Evolutionary conservation across 192 early-diverging fungal genomes (phyloP).

Genomic region (Umbelopsis isabellina): DNA sequence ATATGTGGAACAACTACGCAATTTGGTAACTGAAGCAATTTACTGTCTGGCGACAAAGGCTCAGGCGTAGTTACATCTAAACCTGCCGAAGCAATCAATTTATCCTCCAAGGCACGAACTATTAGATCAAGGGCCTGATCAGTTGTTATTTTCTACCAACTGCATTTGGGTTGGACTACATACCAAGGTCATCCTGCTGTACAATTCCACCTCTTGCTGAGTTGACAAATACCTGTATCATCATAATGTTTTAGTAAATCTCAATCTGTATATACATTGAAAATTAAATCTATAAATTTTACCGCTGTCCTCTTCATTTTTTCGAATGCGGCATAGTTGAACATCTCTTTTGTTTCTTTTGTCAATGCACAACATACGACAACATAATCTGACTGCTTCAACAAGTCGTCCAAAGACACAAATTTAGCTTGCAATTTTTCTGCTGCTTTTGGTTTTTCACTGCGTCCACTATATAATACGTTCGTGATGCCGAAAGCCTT

Average conservation of each 20-base stretch:
- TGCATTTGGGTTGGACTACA: background rate
- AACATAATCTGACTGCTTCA: constrained; percentile 71
- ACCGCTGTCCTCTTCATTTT: constrained; percentile 69
- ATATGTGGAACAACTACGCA: constrained; percentile 86
- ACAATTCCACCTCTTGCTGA: constrained; percentile 80
- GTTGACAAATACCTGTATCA: constrained; percentile 73
- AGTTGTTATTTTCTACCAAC: background rate
- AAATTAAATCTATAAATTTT: constrained; percentile 19
- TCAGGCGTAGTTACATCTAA: constrained; percentile 89
- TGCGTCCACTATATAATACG: constrained; percentile 66
- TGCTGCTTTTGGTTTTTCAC: constrained; percentile 52
- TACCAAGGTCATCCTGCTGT: constrained; percentile 64
- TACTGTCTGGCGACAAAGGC: constrained; percentile 68
- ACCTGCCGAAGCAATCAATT: constrained; percentile 68
- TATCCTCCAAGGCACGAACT: constrained; percentile 63
- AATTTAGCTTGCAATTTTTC: constrained; percentile 49
- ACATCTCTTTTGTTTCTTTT: constrained; percentile 69
- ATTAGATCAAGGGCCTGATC: constrained; percentile 29
- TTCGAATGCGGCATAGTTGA: constrained; percentile 64
- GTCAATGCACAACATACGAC: constrained; percentile 78
- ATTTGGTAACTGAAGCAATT: constrained; percentile 60
- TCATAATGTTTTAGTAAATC: background rate
- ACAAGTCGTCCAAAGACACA: constrained; percentile 59
- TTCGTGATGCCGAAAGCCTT: constrained; percentile 68
- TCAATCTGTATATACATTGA: background rate